A percentile compares a stretch with the other conserved stretches of the same genome.
phyloP scores from a whole-genome alignment of 2,329 filamentous ascomycete genomes.

The Lasiodiplodia citricola region DNA sequence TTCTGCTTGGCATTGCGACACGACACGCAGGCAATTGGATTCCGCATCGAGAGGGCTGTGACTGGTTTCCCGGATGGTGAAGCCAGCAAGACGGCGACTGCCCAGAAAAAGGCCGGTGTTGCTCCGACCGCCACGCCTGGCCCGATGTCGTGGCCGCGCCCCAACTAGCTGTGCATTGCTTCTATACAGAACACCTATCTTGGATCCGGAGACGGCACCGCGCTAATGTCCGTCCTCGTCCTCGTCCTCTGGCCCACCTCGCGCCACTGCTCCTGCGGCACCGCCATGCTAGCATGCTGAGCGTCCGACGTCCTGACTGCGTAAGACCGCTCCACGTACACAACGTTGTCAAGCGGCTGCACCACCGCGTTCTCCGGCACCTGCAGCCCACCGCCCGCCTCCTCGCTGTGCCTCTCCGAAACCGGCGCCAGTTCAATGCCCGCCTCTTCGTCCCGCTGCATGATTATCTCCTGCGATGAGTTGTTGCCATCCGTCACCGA shows the following conservation, averaged over 20 bases:
- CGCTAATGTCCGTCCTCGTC: slow-evolving; percentile 2
- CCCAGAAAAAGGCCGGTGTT: slow-evolving; percentile 1
- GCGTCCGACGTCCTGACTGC: not conserved
- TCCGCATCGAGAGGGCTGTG: slow-evolving; percentile 38
- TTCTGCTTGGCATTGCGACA: slow-evolving; percentile 47
- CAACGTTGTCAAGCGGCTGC: not conserved
- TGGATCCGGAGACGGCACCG: not conserved
- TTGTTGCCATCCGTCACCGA: not conserved
- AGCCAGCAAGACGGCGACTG: not conserved
- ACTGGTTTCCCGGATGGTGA: slow-evolving; percentile 2
- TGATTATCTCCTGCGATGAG: slow-evolving; percentile 10
- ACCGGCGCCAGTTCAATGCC: slow-evolving; percentile 4
- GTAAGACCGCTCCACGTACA: slow-evolving; percentile 14
- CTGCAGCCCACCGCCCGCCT: not conserved
- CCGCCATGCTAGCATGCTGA: not conserved
- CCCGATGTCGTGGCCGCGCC: slow-evolving; percentile 12
- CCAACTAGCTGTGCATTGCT: not conserved
- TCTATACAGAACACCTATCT: not conserved
- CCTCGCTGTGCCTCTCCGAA: not conserved
- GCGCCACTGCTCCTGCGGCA: not conserved
- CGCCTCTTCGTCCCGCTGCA: not conserved
- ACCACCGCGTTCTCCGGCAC: not conserved
- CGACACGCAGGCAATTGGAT: slow-evolving; percentile 46
- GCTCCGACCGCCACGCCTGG: not conserved
- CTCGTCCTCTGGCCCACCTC: not conserved